Base-by-base conservation (phyloP, 495 filamentous ascomycete species). In the Cladorrhinum samala region DNA sequence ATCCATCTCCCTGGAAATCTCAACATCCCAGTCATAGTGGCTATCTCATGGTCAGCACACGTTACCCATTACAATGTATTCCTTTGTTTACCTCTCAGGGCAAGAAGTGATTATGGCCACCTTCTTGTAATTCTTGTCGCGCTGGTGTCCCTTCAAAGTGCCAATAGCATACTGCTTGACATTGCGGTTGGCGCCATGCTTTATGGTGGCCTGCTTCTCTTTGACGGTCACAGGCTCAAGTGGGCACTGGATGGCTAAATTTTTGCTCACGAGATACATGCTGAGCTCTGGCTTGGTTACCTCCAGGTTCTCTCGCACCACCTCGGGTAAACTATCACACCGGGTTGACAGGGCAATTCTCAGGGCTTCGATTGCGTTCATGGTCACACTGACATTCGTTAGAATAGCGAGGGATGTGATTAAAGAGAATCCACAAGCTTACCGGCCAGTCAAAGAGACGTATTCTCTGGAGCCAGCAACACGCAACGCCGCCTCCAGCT, bases 401-500 rank as follows among this genome's bases (percentile, higher is more conserved):
- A 43, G 19, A n/a, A n/a, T n/a, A n/a, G n/a, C n/a, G n/a, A n/a
- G n/a, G n/a, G n/a, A n/a, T n/a, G n/a, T n/a, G n/a, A n/a, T n/a
- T n/a, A n/a, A n/a, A n/a, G 2, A 27, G 25, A 18, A 18, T 23
- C 25, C n/a, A 17, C 6, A 13, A 42, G 56, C 68, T 66, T 40
- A 78, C 74, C 50, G 50, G 21, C 45, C 64, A n/a, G 69, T 52
- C 47, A 79, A 57, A 30, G 50, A 23, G 16, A 60, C 62, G n/a
- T 59, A 62, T 9, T 68, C 69, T 17, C 65, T 61, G 2, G 58
- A 53, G 23, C 58, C 55, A 30, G 56, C 54, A 4, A 65, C 50
- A 39, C 54, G 56, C 48, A 82, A 45, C 64, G 83, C 76, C 3
- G 60, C 57, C 27, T 61, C 51, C 25, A 87, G 82, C 9, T 85